phyloP scores from a whole-genome alignment of 2,329 filamentous ascomycete genomes.

The Aspergillus pseudonomiae region DNA sequence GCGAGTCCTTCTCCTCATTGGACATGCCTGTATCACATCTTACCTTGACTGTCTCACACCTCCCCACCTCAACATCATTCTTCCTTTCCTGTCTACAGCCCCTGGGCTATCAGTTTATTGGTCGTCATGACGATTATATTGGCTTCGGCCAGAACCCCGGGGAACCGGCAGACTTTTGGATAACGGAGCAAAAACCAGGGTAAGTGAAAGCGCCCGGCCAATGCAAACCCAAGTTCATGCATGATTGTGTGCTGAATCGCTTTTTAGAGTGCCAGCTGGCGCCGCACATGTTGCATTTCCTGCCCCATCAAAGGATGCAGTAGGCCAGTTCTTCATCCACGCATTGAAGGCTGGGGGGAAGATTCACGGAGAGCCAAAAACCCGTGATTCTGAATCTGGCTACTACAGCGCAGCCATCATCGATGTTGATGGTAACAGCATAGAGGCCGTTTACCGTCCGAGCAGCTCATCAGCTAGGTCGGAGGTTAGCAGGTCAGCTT shows the following conservation, averaged over 20 bases:
- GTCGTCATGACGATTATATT: constrained; percentile 62
- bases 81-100: constrained; percentile 79
- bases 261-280: constrained; percentile 50
- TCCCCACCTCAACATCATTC: constrained; percentile 80
- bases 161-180: constrained; percentile 62
- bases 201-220: constrained; percentile 35
- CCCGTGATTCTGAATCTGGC: constrained; percentile 56
- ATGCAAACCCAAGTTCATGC: not conserved
- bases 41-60: constrained; percentile 71
- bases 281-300: constrained; percentile 68
- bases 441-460: constrained; percentile 71
- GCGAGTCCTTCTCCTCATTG: constrained; percentile 13
- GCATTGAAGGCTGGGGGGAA: constrained; percentile 67
- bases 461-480: constrained; percentile 29
- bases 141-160: constrained; percentile 62
- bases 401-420: constrained; percentile 67
- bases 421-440: constrained; percentile 81
- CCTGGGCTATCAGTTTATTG: constrained; percentile 73
- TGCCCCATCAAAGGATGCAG: constrained; percentile 65
- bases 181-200: constrained; percentile 64
- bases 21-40: constrained; percentile 65
- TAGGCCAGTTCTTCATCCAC: constrained; percentile 71
- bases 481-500: constrained; percentile 33
- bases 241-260: constrained; percentile 10
- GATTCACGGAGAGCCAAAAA: constrained; percentile 59